Percentiles rank a stretch among this genome's conserved stretches.
phyloP scores from a whole-genome alignment of 2,329 filamentous ascomycete genomes.

The Colletotrichum simmondsii region DNA sequence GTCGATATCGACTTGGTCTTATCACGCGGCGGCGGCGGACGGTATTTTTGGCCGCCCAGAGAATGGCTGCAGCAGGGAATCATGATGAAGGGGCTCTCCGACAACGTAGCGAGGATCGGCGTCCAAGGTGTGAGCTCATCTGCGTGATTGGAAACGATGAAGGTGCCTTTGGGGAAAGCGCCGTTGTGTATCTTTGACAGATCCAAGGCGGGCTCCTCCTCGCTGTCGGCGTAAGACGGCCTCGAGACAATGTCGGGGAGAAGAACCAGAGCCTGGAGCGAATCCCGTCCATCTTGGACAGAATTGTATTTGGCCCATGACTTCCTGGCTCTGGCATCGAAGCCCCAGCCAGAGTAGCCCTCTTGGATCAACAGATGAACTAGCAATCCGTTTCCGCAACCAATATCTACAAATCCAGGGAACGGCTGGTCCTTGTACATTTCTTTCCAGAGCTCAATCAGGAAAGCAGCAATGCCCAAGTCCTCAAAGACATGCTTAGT shows the following conservation, averaged over 20 bases:
- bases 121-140: constrained; percentile 98
- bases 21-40: constrained; percentile 69
- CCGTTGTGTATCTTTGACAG: constrained; percentile 62
- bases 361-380: constrained; percentile 85
- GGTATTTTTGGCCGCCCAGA: constrained; percentile 79
- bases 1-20: constrained; percentile 70
- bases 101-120: constrained; percentile 83
- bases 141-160: constrained; percentile 96
- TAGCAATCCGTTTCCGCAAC: constrained; percentile 93
- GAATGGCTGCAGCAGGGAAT: constrained; percentile 97
- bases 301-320: constrained; percentile 81
- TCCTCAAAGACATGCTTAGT: constrained; percentile 97
- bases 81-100: constrained; percentile 83
- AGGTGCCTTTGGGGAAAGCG: constrained; percentile 77
- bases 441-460: constrained; percentile 89
- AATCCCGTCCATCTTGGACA: constrained; percentile 25
- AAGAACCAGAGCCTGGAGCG: constrained; percentile 59
- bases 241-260: constrained; percentile 55
- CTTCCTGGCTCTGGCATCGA: constrained; percentile 87
- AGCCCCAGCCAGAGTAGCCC: constrained; percentile 88
- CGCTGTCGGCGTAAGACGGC: constrained; percentile 18
- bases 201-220: constrained; percentile 32
- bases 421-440: constrained; percentile 77
- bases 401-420: constrained; percentile 94
- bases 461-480: constrained; percentile 87